Base-by-base conservation (phyloP, 2,329 filamentous ascomycete species). In the Arachnomyces sp. region DNA sequence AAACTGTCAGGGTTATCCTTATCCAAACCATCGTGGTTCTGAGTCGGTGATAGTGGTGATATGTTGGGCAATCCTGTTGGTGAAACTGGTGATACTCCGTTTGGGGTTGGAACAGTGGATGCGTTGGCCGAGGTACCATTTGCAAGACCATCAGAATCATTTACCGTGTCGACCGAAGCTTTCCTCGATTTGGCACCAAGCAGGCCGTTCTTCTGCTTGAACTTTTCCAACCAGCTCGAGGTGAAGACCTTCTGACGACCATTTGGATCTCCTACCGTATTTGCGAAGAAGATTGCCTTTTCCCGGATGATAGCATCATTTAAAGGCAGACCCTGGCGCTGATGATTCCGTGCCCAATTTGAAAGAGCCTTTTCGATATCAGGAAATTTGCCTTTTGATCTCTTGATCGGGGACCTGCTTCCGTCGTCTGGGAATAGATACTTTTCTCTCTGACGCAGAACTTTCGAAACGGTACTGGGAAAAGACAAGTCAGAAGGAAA, bases 401-500 rank as follows among this genome's bases (percentile, higher is more conserved):
- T 82, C 62, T 92, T 94, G 50, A 84, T 77, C 4, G 86, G 85
- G 33, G 88, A 90, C 51, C 75, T 78, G 59, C 73, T 86, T 51
- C 81, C 84, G 61, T 86, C 88, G 55, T 86, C 86, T 39, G 80
- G 79, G 55, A 82, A 84, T 12, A 96, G 75, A 63, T 94, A 96
- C 61, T 93, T 92, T 48, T 98, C 92, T 67, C 90, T 94, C 56
- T 95, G 83, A 39, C 90, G 82, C 49, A 98, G 66, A 40, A 96
- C 92, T 61, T 98, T 98, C 40, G 92, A 98, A n/a, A 98, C 92
- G 36, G 92, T 98, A 68, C 92, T 98, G 62, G 42, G 55, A 37
- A 35, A 33, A 33, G 25, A 31, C 35, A 43, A 21, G 38, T 42
- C 31, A 36, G 32, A 25, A 25, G 28, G 29, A 33, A n/a, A 34